These are phyloP conservation scores for Neoboletus magnificus DNA, from an alignment of 768 basidiomycete species.

Conservation along the genomic window DNA sequence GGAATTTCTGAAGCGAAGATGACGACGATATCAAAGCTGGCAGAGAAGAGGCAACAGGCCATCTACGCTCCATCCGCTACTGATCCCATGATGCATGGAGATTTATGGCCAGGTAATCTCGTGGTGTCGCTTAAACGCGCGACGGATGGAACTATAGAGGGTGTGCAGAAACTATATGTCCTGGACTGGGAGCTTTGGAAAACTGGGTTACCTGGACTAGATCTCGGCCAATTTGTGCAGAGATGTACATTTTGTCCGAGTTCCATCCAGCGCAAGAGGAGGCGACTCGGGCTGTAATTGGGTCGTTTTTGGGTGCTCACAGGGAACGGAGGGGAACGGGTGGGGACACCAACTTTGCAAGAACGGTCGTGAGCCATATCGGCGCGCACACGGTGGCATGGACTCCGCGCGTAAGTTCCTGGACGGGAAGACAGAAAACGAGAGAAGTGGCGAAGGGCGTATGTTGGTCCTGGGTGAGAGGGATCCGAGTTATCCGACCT, in stretches of 20 bases:
- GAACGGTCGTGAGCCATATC: constrained; percentile 42
- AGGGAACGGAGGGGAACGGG: constrained; percentile 17
- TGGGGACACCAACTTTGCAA: constrained; percentile 29
- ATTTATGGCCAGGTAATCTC: constrained; percentile 74
- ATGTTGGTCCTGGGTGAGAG: constrained; percentile 37
- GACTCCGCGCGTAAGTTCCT: constrained; percentile 44
- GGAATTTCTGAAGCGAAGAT: constrained; percentile 38
- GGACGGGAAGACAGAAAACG: constrained; percentile 48
- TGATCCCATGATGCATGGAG: constrained; percentile 44
- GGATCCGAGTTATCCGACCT: constrained; percentile 24
- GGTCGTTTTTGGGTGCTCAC: constrained; percentile 48
- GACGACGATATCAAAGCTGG: constrained; percentile 32
- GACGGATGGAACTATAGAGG: constrained; percentile 20
- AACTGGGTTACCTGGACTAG: constrained; percentile 53
- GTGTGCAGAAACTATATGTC: constrained; percentile 43
- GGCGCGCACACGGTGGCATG: constrained; percentile 54
- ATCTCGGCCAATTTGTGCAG: constrained; percentile 66
- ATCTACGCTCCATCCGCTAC: constrained; percentile 29
- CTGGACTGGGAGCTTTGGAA: constrained; percentile 68
- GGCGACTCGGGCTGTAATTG: constrained; percentile 36
- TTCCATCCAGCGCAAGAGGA: constrained; percentile 43
- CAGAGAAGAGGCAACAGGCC: constrained; percentile 25
- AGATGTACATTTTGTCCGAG: constrained; percentile 48
- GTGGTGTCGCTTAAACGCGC: constrained; percentile 40
- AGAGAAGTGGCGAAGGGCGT: constrained; percentile 54